Evolutionary conservation across 2,329 filamentous ascomycete genomes (phyloP), one percentile per base, ranked within the genome.

Genomic region (Fusarium cicatricum): DNA sequence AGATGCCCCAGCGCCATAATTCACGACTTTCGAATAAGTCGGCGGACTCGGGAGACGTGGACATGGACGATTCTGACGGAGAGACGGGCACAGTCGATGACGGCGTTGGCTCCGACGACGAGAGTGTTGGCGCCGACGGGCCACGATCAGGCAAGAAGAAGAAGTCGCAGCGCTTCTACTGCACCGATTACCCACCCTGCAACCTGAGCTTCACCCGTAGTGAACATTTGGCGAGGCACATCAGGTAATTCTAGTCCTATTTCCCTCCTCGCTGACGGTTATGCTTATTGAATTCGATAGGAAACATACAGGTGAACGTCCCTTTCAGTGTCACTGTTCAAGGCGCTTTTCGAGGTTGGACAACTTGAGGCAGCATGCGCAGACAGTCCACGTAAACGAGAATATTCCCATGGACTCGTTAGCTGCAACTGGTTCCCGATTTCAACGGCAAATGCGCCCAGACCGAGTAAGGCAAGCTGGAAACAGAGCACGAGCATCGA

Each of bases 341-440:
- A 86, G 95, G 44, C 86, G 92, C 50, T 99, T 99, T 73, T 98
- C 95, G 10, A 86, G 94, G 42, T 84, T 98, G 39, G 94, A 99
- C 74, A 99, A 99, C 71, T 80, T 99, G 45, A 87, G 95, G 55
- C 95, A 99, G 72, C 95, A 99, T 80, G 95, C 95, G 38, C 93
- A 97, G 74, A 98, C 95, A 0, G 95, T 99, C 1, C 95, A 99
- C 73, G 90, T 96, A 53, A 97, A 98, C 73, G 95, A 98, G 73
- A 92, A 97, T 52, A 99, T 99, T 29, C 95, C 95, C 4, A 87
- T 88, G 34, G 92, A 97, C 73, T 98, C 95, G 2, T 84, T 98
- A 16, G 95, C 95, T 14, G 95, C 94, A 4, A 95, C 91, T 2
- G 92, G 93, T 19, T 96, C 93, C 9, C 84, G 94, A 33, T 97